These are phyloP conservation scores for Candida morakotiae DNA, from an alignment of 805 yeast genomes.

Conservation along the genomic window DNA sequence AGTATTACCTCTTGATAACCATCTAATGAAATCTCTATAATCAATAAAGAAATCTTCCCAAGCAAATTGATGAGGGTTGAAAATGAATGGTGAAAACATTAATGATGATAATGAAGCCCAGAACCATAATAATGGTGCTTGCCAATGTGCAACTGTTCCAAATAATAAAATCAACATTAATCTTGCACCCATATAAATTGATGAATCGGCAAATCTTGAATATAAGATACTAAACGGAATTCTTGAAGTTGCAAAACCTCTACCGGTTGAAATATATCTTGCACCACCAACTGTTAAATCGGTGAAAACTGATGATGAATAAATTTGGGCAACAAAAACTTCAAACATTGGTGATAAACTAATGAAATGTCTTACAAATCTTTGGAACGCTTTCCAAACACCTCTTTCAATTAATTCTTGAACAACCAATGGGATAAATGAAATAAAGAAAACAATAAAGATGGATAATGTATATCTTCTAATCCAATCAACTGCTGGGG, in stretches of 20 bases:
- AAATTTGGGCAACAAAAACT: constrained; percentile 73
- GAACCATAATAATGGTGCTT: constrained; percentile 92
- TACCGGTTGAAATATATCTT: constrained; percentile 74
- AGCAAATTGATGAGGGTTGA: constrained; percentile 97
- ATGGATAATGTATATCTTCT: constrained; percentile 70
- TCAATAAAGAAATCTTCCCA: constrained; percentile 96
- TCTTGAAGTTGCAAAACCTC: constrained; percentile 77
- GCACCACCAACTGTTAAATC: constrained; percentile 80
- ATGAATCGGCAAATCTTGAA: constrained; percentile 70
- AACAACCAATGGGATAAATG: constrained; percentile 70
- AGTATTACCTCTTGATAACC: constrained; percentile 89
- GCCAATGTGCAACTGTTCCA: constrained; percentile 81
- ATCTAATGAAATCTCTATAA: constrained; percentile 87
- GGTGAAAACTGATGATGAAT: constrained; percentile 63
- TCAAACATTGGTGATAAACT: constrained; percentile 78
- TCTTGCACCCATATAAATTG: constrained; percentile 83
- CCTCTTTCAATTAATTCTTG: constrained; percentile 79
- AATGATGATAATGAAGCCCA: constrained; percentile 90
- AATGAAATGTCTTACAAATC: constrained; percentile 62
- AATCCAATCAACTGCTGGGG: constrained; percentile 73
- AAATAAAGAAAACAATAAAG: constrained; percentile 67
- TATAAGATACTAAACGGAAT: constrained; percentile 62
- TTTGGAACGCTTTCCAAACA: constrained; percentile 58
- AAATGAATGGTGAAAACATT: constrained; percentile 87
- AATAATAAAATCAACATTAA: constrained; percentile 66